Evolutionary conservation across 768 basidiomycete species (phyloP), one percentile per base, ranked within the genome.

Genomic region (Tylopilus subfusipes): DNA sequence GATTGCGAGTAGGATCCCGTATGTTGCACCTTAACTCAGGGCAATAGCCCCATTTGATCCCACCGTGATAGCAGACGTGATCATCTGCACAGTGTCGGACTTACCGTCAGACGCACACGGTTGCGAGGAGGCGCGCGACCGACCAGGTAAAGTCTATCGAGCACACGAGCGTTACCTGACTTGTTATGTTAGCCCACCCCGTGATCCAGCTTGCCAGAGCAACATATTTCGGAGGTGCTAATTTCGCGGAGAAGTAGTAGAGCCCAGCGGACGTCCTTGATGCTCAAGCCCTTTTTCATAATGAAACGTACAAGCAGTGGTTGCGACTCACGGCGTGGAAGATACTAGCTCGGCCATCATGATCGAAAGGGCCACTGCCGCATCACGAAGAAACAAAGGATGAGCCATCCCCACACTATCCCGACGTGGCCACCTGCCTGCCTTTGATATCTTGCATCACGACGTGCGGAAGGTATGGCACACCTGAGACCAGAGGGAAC

Each of bases 351-450:
- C 87, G 4, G 86, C 86, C 76, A 89, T 82, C n/a, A n/a, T n/a
- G n/a, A n/a, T n/a, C n/a, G 81, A 85, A 16, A 83, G 75, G 4
- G 87, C 86, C 16, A 88, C 76, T 6, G 78, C 75, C 72, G n/a
- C n/a, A 83, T 75, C 25, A 88, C 87, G 56, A 88, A 88, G 43
- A 83, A 70, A 59, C 76, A 78, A 7, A 86, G 87, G 59, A 88
- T 85, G 25, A 88, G 70, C 87, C 86, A 89, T 34, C 86, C 87
- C 73, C 83, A 88, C 19, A 88, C 79, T 78, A 89, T 82, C 16
- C 87, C 87, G 22, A 86, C 85, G 68, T 89, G 86, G 3, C 87
- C 87, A 50, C 87, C 87, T 83, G 48, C 1, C 12, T 8, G 1
- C 29, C 42, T 25, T 50, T 48, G 30, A 19, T 38, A 50, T 49